These are phyloP conservation scores for Cyclospora cayetanensis DNA, from an alignment of 169 alveolate species.

Conservation along the genomic window DNA sequence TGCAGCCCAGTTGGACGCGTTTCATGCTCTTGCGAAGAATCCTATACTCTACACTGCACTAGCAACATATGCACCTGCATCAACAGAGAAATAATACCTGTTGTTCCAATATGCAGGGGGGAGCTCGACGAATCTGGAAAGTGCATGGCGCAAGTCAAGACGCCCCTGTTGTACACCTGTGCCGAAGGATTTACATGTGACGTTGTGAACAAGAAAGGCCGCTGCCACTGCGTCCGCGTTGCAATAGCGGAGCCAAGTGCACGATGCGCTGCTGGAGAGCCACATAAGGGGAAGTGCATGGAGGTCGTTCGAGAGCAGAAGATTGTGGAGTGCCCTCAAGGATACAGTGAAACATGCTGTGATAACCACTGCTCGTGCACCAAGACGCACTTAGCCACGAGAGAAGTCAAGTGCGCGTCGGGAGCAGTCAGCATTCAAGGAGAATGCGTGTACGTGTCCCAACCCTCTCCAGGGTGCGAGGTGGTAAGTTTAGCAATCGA, in stretches of 20 bases:
- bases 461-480: constrained; percentile 50
- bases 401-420: constrained; percentile 34
- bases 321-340: constrained; percentile 39
- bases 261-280: constrained; percentile 47
- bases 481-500: constrained; percentile 3
- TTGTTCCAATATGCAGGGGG: constrained; percentile 52
- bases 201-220: constrained; percentile 53
- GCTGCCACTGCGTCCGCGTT: constrained; percentile 43
- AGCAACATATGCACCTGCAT: constrained; percentile 25
- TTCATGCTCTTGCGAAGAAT: neutral
- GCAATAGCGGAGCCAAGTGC: constrained; percentile 1
- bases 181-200: constrained; percentile 69
- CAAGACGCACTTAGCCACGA: neutral
- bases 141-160: constrained; percentile 36
- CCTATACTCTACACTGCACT: constrained; percentile 8
- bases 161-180: constrained; percentile 24
- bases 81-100: constrained; percentile 36
- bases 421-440: constrained; percentile 24
- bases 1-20: constrained; percentile 12
- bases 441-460: neutral
- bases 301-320: constrained; percentile 2
- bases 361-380: constrained; percentile 49
- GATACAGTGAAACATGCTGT: constrained; percentile 38
- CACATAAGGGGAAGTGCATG: constrained; percentile 25
- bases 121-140: constrained; percentile 22